A percentile compares a stretch with the other conserved stretches of the same genome.
phyloP scores from a whole-genome alignment of 2,329 filamentous ascomycete genomes.

The Cladophialophora yegresii region DNA sequence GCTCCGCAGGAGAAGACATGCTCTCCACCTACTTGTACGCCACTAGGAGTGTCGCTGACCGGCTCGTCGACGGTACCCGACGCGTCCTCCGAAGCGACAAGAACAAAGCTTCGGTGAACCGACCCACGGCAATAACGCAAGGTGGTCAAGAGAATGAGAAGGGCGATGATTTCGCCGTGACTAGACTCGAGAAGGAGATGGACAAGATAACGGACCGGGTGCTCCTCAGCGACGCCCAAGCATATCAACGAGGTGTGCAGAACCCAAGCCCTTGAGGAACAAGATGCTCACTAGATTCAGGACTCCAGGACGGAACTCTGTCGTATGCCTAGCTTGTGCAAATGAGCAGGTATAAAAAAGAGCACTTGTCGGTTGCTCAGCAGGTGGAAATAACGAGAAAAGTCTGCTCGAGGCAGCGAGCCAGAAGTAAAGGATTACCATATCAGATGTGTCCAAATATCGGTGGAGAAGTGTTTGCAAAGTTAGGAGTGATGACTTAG shows the following conservation, averaged over 20 bases:
- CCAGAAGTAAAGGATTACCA: too few species aligned
- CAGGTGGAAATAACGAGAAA: background rate
- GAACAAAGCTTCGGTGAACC: background rate
- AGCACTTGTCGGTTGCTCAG: background rate
- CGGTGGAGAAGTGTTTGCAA: too few species aligned
- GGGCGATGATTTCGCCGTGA: background rate
- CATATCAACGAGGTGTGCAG: background rate
- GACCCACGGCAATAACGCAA: background rate
- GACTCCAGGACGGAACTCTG: background rate
- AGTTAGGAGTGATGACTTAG: background rate
- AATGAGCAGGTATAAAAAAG: background rate
- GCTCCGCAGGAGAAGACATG: background rate
- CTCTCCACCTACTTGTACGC: background rate
- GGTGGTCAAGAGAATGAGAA: background rate
- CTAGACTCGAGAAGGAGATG: background rate
- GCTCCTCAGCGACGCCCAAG: background rate
- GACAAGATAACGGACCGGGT: background rate
- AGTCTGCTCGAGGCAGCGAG: background rate
- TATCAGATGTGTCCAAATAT: background rate
- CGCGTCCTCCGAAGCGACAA: background rate
- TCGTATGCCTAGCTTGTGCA: background rate
- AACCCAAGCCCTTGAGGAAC: too few species aligned
- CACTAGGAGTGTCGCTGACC: background rate
- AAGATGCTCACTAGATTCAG: background rate
- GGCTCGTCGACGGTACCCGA: background rate